phyloP scores from a whole-genome alignment of 345 rosid genomes.

The Cardamine occulta region DNA sequence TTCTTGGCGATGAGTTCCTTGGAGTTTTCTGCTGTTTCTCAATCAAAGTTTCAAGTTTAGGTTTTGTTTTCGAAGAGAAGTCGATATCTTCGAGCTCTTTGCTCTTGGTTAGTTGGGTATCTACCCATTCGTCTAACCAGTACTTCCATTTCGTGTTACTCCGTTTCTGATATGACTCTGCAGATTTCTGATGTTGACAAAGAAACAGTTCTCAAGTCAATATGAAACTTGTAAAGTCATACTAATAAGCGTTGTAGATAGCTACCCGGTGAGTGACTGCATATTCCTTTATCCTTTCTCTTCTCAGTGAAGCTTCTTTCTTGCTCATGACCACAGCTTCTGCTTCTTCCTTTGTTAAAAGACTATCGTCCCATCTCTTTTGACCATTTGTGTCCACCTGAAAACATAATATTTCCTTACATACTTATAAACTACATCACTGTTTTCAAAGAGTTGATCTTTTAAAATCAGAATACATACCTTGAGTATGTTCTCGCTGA shows the following conservation, averaged over 20 bases:
- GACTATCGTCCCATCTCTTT: slow-evolving; percentile 86
- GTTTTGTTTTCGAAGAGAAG: slow-evolving; percentile 52
- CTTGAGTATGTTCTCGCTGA: slow-evolving; percentile 63
- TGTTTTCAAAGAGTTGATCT: not conserved
- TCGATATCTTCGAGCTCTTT: slow-evolving; percentile 83
- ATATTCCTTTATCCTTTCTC: slow-evolving; percentile 74
- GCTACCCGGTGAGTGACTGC: slow-evolving; percentile 69
- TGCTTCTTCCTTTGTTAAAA: slow-evolving; percentile 76
- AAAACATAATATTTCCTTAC: slow-evolving; percentile 23
- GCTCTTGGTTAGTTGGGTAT: slow-evolving; percentile 68
- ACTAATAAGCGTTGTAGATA: not conserved
- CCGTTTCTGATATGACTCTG: slow-evolving; percentile 70
- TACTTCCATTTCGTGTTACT: slow-evolving; percentile 73
- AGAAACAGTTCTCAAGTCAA: slow-evolving; percentile 18
- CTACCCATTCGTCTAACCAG: slow-evolving; percentile 94
- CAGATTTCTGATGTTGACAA: slow-evolving; percentile 61
- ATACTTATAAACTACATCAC: not conserved
- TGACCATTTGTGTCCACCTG: slow-evolving; percentile 72
- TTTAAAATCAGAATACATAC: slow-evolving; percentile 27
- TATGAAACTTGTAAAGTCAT: slow-evolving; percentile 20
- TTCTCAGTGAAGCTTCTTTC: slow-evolving; percentile 69
- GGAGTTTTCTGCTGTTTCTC: slow-evolving; percentile 48
- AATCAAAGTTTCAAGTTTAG: slow-evolving; percentile 47
- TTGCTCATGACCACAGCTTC: slow-evolving; percentile 63
- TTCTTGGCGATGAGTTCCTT: slow-evolving; percentile 53